A percentile compares a stretch with the other conserved stretches of the same genome.
phyloP scores from a whole-genome alignment of 306 rosid species.

The Senna siamea region DNA sequence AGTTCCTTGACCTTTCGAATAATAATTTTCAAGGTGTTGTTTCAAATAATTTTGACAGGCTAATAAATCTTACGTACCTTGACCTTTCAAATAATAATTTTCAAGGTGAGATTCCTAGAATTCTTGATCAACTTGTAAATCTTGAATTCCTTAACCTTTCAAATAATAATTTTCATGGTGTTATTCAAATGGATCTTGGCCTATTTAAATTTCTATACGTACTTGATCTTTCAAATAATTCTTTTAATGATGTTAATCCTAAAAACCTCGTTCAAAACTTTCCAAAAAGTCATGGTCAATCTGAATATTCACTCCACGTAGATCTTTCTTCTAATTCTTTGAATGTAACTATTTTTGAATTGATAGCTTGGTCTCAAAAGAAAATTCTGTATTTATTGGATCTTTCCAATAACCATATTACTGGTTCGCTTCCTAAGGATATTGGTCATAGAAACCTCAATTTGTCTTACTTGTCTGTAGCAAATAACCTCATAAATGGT shows the following conservation, averaged over 20 bases:
- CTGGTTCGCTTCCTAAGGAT: too few relatives aligned
- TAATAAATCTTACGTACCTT: neutral
- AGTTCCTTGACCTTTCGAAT: neutral
- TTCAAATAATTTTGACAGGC: neutral
- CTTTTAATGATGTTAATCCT: neutral
- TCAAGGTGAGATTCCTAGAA: neutral
- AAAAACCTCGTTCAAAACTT: too few relatives aligned
- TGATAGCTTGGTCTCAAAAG: too few relatives aligned
- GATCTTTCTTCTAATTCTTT: conserved; percentile 24
- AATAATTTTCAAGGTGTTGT: neutral
- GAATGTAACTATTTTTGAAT: neutral
- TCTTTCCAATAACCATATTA: too few relatives aligned
- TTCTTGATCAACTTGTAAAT: neutral
- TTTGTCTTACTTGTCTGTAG: neutral
- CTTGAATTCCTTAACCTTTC: neutral
- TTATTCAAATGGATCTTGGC: neutral
- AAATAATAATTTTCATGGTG: neutral
- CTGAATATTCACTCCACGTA: too few relatives aligned
- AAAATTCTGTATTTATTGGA: too few relatives aligned
- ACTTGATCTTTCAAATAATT: neutral
- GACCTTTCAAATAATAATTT: neutral
- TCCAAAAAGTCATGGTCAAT: too few relatives aligned
- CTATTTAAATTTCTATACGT: neutral
- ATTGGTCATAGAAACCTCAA: neutral
- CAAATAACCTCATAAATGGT: neutral